Conservation (phyloP, 345 rosid species). For the Stellera chamaejasme region DNA sequence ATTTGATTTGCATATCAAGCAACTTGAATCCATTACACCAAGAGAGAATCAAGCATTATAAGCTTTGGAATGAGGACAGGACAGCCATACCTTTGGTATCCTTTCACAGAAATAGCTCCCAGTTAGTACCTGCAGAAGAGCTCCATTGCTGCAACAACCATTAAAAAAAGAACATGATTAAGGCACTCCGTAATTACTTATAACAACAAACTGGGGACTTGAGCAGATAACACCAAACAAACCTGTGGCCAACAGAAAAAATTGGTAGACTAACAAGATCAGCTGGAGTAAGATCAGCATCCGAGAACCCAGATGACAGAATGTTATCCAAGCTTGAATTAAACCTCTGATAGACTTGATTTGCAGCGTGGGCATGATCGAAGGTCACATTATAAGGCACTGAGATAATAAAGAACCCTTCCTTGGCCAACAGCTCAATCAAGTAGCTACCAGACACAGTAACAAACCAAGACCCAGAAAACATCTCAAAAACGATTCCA, state of each 20-base stretch:
- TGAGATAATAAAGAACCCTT: conserved; percentile 68
- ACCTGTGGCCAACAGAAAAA: conserved; percentile 92
- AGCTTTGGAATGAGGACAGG: conserved; percentile 1
- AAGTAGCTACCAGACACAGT: conserved; percentile 37
- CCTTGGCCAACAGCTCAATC: conserved; percentile 75
- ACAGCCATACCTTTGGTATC: conserved; percentile 75
- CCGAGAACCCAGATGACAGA: conserved; percentile 53
- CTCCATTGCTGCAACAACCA: conserved; percentile 67
- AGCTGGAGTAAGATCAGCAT: conserved; percentile 35
- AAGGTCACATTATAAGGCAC: conserved; percentile 93
- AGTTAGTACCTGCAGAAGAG: conserved; percentile 75
- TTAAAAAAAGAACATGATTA: conserved; percentile 7
- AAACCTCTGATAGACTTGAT: conserved; percentile 64
- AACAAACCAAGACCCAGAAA: background rate
- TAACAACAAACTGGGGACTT: background rate
- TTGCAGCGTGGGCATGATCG: conserved; percentile 75
- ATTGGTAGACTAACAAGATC: conserved; percentile 62
- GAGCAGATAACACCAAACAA: conserved; percentile 2
- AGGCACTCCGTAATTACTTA: background rate
- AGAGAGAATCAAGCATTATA: background rate
- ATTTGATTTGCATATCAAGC: conserved; percentile 12
- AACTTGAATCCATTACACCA: background rate
- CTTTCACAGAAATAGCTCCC: conserved; percentile 85
- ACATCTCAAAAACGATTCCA: conserved; percentile 4
- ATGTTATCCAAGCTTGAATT: conserved; percentile 56